Base-by-base conservation (phyloP, 2,329 filamentous ascomycete species). In the Whalleya microplaca region DNA sequence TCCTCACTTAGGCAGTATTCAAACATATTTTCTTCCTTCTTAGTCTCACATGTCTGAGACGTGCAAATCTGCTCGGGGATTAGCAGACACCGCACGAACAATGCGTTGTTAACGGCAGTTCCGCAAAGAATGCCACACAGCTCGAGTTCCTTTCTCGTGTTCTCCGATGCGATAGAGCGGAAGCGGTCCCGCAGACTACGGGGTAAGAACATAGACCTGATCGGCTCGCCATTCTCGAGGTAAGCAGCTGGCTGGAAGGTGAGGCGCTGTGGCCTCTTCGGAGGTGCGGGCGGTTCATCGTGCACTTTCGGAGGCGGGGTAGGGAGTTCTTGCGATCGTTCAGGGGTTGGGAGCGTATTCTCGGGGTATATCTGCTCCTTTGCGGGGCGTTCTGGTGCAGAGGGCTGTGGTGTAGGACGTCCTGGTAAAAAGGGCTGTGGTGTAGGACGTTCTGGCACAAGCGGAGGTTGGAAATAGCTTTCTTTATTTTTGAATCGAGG, bases 101-200 rank as follows among this genome's bases (percentile, higher is more conserved):
- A 80, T 0, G 95, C 95, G 70, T 97, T 97, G 64, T 93, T 94
- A 68, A 96, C 90, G 1, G 93, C 80, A 1, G 91, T 94, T 7
- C 94, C 95, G 69, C 92, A 96, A 10, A 99, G 82, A 63, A 99
- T 94, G 37, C 94, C 95, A 71, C 95, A 98, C 64, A 95, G 98
- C 76, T 99, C 95, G 18, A 98, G 82, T 37, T 96, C 96, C 2
- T 81, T 80, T 27, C 78, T 77, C 0, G 95, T 99, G 71, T 99
- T 98, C 18, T 84, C 75, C 0, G 83, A 76, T 0, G 93, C 94
- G 27, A 92, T 77, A 2, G 83, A 75, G 18, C 98, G 80, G 71
- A 99, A 99, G 5, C 82, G 78, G 2, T 80, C 75, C 23, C 92
- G 90, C 1, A 99, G 82, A 12, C 84, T 82, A 0, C 85, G 83